Base-by-base conservation (phyloP, 306 rosid genomes). In the Fragaria iinumae region DNA sequence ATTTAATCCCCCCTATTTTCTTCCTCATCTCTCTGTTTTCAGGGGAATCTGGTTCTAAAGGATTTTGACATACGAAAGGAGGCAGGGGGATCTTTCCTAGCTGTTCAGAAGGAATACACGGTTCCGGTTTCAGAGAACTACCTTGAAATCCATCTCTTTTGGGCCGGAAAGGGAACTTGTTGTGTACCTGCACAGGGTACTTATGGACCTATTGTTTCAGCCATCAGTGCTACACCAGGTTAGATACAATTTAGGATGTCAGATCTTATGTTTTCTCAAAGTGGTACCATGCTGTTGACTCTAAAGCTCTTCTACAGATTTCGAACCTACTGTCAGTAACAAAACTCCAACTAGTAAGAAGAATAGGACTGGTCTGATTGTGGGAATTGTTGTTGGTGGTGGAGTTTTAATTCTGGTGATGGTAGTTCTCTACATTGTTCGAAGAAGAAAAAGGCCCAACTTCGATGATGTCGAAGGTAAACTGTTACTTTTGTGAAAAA, bases 111-210 rank as follows among this genome's bases (percentile, higher is more conserved):
- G 82, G 47, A 65, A 17, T 88, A 77, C 75, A 75, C 50, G 36
- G 87, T 71, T 83, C 65, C 36, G 41, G 96, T 93, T 43, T 75
- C 90, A 48, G 85, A 88, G 82, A 93, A 87, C 79, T 80, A 67
- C 86, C 64, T 93, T 21, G 98, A 91, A 80, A 80, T 93, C 71
- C 98, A 93, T 85, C 90, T 93, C 44, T 85, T 91, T 77, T 91
- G 96, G 98, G 96, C 95, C 21, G 98, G 98, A 53, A 93, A 93
- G 78, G 98, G 98, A 49, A 90, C 94, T 62, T 91, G 96, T 53
- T 91, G 96, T 76, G 77, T 89, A 59, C 96, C 95, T 60, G 7
- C 0, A 9, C 89, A 76, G 71, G 94, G 90, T 73, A 80, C 88
- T 50, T 90, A 86, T 78, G 98, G 98, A 3, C 97, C 98, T 79